Base-by-base conservation (phyloP, 352 stramenopile genomes). In the Phytophthora pinifolia region DNA sequence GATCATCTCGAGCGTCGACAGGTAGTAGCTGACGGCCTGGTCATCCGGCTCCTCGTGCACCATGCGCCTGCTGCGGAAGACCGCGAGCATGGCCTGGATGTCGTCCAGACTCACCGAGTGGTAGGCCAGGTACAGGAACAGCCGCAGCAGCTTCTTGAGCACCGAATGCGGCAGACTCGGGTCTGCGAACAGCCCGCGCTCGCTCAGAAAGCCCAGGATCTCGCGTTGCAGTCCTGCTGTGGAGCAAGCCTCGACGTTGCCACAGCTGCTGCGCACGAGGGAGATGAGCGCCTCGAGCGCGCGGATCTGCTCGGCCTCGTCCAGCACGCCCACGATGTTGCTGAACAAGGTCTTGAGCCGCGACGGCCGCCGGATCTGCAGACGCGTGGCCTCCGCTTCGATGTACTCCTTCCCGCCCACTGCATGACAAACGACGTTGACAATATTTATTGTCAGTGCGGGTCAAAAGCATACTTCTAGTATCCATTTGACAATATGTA, bases 1-100 rank as follows among this genome's bases (percentile, higher is more conserved):
- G 45, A 94, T 91, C 79, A 94, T 89, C 64, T 94, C 83, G 44
- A 94, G 70, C 31, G 83, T 89, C 15, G 83, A 79, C 45, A 94
- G 54, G 37, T 90, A 94, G 36, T 82, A 88, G 46, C 81, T 88
- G 49, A 94, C 72, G 4, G 79, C 67, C 18, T 76, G 59, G 56
- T 94, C 83, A 30, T 91, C 75, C 0, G 81, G 81, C 30, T 79
- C 69, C 44, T 91, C 75, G 34, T 89, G 67, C 50, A 79, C 64
- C 67, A 89, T 79, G 3, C 81, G 79, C 46, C 67, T 64, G 30
- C 80, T 86, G 29, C 83, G 82, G 59, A 94, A 92, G 27, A 92
- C 81, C 7, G 63, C 65, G 14, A 94, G 74, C 83, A 94, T 94
- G 20, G 81, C 74, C 27, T 83, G 79, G 50, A 94, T 86, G 53